Evolutionary conservation across 2,329 filamentous ascomycete genomes (phyloP), one percentile per base, ranked within the genome.

Genomic region (Paecilomyces variotii): DNA sequence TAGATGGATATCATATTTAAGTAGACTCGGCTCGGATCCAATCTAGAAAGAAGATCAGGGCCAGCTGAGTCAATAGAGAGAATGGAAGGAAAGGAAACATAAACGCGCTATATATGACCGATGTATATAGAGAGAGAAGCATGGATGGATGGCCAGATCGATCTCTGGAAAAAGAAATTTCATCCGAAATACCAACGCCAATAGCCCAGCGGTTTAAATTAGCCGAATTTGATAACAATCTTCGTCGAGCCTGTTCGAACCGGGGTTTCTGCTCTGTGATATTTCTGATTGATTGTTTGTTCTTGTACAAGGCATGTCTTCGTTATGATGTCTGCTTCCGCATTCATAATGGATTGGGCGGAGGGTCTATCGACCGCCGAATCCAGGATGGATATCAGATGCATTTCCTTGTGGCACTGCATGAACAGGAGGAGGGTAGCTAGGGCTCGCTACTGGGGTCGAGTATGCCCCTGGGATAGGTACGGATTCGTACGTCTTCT

Each of bases 391-490:
- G 14, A 10, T 45, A 3, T 19, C 19, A 14, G n/a, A 45, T 32
- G 30, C 30, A 32, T 10, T 32, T 10, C 30, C 30, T 32, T 32
- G 30, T 19, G 7, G 45, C 45, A 50, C 9, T 10, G 50, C 50
- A 26, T 52, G 50, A 9, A 26, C 59, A 49, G 62, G 62, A 45
- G 68, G 62, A 14, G 68, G 72, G 64, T 78, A 76, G 27, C 68
- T 70, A 25, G 78, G 77, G 56, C 73, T 77, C 58, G 71, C 67
- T 53, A 79, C 69, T 5, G 79, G 77, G 57, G 74, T 78, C 5
- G 82, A 79, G 70, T 97, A 97, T 0, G 91, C 89, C 4, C 89
- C 89, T 0, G 93, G 93, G 60, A 97, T 96, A 0, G 92, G 90
- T 32, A 97, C 93, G 25, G 87, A 79, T 11, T 87, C 92, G 73